Evolutionary conservation across 2,329 filamentous ascomycete species (phyloP), one percentile per base, ranked within the genome.

Genomic region (Rutstroemia sp.): DNA sequence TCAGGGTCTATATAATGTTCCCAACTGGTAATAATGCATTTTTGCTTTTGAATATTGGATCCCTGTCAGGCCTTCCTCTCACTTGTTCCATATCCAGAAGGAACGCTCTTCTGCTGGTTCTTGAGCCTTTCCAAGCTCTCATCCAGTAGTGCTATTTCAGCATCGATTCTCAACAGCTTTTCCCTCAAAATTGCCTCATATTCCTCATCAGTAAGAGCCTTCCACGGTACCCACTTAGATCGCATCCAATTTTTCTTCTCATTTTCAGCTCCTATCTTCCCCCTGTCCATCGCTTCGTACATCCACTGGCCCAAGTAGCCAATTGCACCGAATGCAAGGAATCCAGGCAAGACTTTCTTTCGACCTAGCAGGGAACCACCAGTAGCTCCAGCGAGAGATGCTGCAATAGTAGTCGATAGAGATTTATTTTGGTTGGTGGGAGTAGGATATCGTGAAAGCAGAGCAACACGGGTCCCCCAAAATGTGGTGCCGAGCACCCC

Each of bases 141-240:
- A 65, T 94, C 88, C 38, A 92, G 76, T 5, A 94, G 70, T 0
- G 88, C 84, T 69, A 94, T 90, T 59, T 92, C 87, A 1, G 82
- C 87, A 61, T 94, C 86, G 3, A 92, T 73, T 60, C 76, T 78
- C 25, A 92, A 69, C 42, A 90, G 72, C 71, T 86, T 89, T 68
- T 92, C 87, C 30, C 78, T 75, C 65, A 94, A 75, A 72, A 90
- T 83, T 1, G 78, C 73, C 57, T 80, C 79, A 66, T 94, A 94
- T 63, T 94, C 84, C 25, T 86, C 78, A 63, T 94, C 85, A 0
- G 82, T 82, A 25, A 94, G 73, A 12, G 80, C 79, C 64, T 79
- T 86, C 60, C 94, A 75, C 0, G 88, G 88, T 61, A 83, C 87
- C 81, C 84, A 89, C 65, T 79, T 84, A 34, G 82, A 86, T 48